phyloP scores from a whole-genome alignment of 345 rosid genomes.

The Syzygium aromaticum region DNA sequence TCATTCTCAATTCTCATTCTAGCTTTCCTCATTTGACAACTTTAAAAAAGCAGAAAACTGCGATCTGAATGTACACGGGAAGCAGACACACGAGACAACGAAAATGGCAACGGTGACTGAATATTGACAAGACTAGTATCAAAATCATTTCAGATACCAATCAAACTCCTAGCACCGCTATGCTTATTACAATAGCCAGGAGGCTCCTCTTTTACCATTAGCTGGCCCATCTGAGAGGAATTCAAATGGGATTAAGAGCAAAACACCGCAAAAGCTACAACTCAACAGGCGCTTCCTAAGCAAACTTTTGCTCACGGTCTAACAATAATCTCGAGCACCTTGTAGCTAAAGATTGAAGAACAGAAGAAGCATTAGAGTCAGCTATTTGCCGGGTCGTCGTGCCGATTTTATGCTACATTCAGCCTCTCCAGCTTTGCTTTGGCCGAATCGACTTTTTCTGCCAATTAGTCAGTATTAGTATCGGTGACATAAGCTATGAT shows the following conservation, averaged over 20 bases:
- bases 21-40: not conserved
- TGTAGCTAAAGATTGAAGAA: not conserved
- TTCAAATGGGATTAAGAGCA: not conserved
- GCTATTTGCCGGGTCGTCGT: not conserved
- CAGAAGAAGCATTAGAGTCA: not conserved
- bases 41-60: not conserved
- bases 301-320: not conserved
- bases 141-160: not conserved
- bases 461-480: not conserved
- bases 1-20: not conserved
- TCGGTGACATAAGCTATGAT: not conserved
- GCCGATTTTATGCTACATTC: not conserved
- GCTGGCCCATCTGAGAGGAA: not conserved
- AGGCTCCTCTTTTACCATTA: not conserved
- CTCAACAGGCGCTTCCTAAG: not conserved
- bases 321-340: not conserved
- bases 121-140: not conserved
- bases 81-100: not conserved
- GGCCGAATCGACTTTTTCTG: constrained; percentile 38
- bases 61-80: not conserved
- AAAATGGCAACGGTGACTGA: not conserved
- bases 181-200: not conserved
- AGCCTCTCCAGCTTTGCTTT: constrained; percentile 33
- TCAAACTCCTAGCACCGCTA: not conserved
- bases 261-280: not conserved